These are phyloP conservation scores for Tuber calosporum DNA, from an alignment of 495 filamentous ascomycete genomes.

Conservation along the genomic window DNA sequence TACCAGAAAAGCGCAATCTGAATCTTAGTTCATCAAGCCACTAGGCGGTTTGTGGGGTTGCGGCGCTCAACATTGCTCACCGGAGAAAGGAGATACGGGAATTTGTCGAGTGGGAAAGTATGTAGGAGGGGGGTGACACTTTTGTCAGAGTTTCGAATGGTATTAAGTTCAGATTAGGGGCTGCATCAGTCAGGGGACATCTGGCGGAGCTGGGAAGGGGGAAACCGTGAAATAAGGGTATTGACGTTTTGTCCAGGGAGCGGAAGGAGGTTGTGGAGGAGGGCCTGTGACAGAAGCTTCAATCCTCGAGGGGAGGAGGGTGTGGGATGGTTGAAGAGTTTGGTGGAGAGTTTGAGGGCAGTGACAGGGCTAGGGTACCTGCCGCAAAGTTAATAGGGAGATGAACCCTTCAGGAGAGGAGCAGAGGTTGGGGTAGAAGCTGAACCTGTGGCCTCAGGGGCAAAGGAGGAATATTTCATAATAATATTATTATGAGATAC, in stretches of 20 bases:
- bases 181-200: neutral
- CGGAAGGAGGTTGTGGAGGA: too few relatives aligned
- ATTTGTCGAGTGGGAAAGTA: neutral
- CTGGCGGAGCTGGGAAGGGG: too few relatives aligned
- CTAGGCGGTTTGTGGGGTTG: neutral
- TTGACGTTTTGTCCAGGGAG: too few relatives aligned
- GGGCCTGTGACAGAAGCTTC: too few relatives aligned
- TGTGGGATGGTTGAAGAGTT: neutral
- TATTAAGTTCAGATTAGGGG: neutral
- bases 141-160: neutral
- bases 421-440: too few relatives aligned
- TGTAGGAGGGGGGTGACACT: neutral
- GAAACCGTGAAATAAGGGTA: too few relatives aligned
- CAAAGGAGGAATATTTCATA: too few relatives aligned
- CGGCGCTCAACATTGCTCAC: neutral
- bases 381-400: neutral
- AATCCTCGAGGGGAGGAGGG: too few relatives aligned
- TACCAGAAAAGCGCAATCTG: neutral
- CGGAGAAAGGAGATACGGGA: neutral
- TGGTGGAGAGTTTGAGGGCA: neutral
- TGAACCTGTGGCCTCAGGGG: too few relatives aligned
- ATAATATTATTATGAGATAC: too few relatives aligned
- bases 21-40: neutral
- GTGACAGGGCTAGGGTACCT: neutral
- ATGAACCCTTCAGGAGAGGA: neutral